Base-by-base conservation (phyloP, 129 eudicot genomes). In the Calendula officinalis region DNA sequence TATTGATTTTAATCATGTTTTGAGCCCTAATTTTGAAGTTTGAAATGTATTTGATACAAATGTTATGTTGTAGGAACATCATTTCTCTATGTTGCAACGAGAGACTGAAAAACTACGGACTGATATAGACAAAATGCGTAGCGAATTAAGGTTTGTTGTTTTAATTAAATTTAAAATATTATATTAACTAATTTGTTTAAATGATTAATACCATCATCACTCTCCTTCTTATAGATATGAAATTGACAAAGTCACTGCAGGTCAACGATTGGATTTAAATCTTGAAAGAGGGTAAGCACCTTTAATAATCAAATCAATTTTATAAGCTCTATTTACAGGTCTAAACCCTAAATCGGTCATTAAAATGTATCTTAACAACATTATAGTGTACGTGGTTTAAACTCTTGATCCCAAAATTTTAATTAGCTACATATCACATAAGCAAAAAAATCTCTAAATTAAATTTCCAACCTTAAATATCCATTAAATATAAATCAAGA, bases 191-290 rank as follows among this genome's bases (percentile, higher is more conserved):
- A 22, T 22, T 22, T 22, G 30, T 22, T 22, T 22, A 22, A 22
- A 22, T 22, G 30, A 22, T 22, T 22, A 55, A 41, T 56, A 12
- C 32, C 47, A 37, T 72, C 30, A 2, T 22, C 3, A 2, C 9
- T 50, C 37, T 58, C 32, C n/a, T 61, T 73, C n/a, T 7, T 72
- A 67, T 74, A 87, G 95, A 77, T 87, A 87, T 65, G 95, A 87
- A 82, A 79, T 87, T 68, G 95, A 87, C 81, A 87, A 87, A 73
- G 88, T 87, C 59, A 87, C 95, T 34, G 95, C 95, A 12, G 95
- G 95, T 50, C 95, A 84, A 49, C 88, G 95, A 9, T 77, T 87
- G 78, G 95, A 87, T 71, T 72, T 84, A 47, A 87, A 87, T 84
- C 95, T 87, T 77, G 95, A 87, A 76, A 87, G 83, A 84, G 95